phyloP scores from a whole-genome alignment of 192 early-diverging fungal species.

The Jimgerdemannia flammicorona region DNA sequence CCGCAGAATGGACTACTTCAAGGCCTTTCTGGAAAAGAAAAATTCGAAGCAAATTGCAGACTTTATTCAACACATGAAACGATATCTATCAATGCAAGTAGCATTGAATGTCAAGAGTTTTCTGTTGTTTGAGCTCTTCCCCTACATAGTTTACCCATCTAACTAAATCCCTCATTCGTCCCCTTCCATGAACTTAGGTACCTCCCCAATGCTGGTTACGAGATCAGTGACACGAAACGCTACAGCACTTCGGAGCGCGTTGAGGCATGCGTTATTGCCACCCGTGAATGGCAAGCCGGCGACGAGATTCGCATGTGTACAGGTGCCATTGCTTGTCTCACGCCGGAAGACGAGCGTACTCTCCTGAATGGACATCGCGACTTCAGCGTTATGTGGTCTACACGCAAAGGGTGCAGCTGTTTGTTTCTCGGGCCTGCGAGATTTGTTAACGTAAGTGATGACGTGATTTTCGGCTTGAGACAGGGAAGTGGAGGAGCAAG shows the following conservation, averaged over 20 bases:
- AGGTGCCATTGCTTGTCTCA: slow-evolving; percentile 47
- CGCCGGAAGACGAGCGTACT: slow-evolving; percentile 42
- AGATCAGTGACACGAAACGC: slow-evolving; percentile 48
- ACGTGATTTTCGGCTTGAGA: no score
- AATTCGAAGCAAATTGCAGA: slow-evolving; percentile 29
- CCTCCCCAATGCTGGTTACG: slow-evolving; percentile 49
- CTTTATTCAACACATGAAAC: slow-evolving; percentile 39
- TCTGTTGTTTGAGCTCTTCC: background rate
- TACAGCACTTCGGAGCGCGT: slow-evolving; percentile 38
- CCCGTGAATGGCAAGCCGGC: slow-evolving; percentile 39
- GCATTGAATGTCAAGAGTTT: background rate
- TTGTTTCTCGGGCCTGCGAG: slow-evolving; percentile 60
- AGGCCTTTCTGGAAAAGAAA: slow-evolving; percentile 23
- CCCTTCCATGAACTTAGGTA: slow-evolving; percentile 38
- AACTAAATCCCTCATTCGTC: background rate
- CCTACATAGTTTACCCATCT: background rate
- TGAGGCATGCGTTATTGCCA: slow-evolving; percentile 56
- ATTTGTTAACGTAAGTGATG: slow-evolving; percentile 53
- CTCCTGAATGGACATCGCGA: slow-evolving; percentile 44
- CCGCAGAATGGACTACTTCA: slow-evolving; percentile 35
- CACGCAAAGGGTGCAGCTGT: slow-evolving; percentile 39
- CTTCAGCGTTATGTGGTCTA: slow-evolving; percentile 46
- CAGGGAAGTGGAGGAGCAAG: no score
- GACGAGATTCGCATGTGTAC: slow-evolving; percentile 45
- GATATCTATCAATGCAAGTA: slow-evolving; percentile 31